These are phyloP conservation scores for Plantago coronopus DNA, from an alignment of 305 asterid genomes.

Conservation along the genomic window DNA sequence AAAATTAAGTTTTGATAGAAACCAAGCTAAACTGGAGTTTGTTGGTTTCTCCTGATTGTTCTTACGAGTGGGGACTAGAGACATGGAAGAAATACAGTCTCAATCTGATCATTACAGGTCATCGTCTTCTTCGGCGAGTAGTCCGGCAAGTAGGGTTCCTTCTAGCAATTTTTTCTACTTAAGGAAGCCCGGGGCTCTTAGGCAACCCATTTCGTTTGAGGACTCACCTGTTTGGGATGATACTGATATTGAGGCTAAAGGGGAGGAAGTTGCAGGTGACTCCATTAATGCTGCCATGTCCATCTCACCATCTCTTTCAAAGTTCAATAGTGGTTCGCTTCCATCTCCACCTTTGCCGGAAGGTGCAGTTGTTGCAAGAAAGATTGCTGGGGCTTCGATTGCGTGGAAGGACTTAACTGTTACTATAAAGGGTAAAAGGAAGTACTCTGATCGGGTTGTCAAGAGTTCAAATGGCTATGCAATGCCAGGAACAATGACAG, in stretches of 20 bases:
- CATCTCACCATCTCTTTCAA: conserved; percentile 80
- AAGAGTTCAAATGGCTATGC: conserved; percentile 95
- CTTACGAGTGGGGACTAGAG: conserved; percentile 4
- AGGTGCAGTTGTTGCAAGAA: conserved; percentile 59
- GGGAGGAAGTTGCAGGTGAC: conserved; percentile 83
- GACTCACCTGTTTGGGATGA: conserved; percentile 99
- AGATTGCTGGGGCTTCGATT: conserved; percentile 74
- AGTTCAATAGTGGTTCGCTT: conserved; percentile 77
- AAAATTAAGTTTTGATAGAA: conserved; percentile 3
- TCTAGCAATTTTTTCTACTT: conserved; percentile 94
- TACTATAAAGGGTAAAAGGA: conserved; percentile 83
- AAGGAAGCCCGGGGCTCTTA: conserved; percentile 72
- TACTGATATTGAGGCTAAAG: conserved; percentile 72
- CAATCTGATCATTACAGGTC: conserved; percentile 93
- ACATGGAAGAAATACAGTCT: conserved; percentile 95
- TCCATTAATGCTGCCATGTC: conserved; percentile 78
- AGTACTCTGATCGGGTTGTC: conserved; percentile 83
- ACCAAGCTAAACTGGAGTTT: not conserved
- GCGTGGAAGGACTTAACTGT: conserved; percentile 97
- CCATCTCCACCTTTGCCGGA: conserved; percentile 85
- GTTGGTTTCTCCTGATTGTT: conserved; percentile 2
- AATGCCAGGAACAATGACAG: conserved; percentile 94
- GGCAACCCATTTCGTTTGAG: conserved; percentile 94
- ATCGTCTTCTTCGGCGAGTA: conserved; percentile 93
- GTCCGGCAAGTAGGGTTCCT: conserved; percentile 91